Evolutionary conservation across 1,284 basidiomycete species (phyloP).

Genomic region (Pyrrhoderma noxium): DNA sequence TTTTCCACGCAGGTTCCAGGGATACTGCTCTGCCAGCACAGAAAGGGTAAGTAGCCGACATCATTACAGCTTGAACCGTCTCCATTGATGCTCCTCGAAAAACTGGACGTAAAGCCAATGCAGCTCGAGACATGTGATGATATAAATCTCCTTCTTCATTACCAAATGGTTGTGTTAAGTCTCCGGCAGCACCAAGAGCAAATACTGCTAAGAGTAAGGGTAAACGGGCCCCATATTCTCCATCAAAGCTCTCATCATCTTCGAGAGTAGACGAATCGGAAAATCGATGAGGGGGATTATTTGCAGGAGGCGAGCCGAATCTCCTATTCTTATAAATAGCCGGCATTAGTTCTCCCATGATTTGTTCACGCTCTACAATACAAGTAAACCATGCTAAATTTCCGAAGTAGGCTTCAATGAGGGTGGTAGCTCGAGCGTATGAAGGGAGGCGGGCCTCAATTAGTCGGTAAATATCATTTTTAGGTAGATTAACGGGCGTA

Average conservation of each 20-base stretch:
- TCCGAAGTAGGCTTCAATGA: constrained; percentile 14
- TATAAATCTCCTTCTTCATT: constrained; percentile 24
- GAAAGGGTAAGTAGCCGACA: constrained; percentile 21
- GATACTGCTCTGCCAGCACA: constrained; percentile 19
- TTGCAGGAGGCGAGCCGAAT: neutral
- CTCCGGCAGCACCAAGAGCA: constrained; percentile 20
- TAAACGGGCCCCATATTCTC: constrained; percentile 8
- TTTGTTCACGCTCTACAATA: constrained; percentile 13
- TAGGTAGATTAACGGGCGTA: constrained; percentile 1
- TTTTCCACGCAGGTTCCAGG: constrained; percentile 20
- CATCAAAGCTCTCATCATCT: neutral
- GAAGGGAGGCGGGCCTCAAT: constrained; percentile 9
- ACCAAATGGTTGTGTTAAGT: constrained; percentile 21
- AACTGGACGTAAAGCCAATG: constrained; percentile 19
- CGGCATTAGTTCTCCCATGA: constrained; percentile 16
- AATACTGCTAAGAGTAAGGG: constrained; percentile 21
- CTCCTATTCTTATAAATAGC: constrained; percentile 4
- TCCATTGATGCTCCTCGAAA: constrained; percentile 20
- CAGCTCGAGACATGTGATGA: constrained; percentile 22
- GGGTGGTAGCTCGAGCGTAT: constrained; percentile 14
- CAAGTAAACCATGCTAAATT: constrained; percentile 11
- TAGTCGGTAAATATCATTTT: constrained; percentile 1
- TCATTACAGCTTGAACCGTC: constrained; percentile 10
- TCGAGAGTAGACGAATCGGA: neutral
- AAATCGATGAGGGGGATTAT: no score